phyloP scores from a whole-genome alignment of 768 basidiomycete genomes.

The Tulasnella sp. region DNA sequence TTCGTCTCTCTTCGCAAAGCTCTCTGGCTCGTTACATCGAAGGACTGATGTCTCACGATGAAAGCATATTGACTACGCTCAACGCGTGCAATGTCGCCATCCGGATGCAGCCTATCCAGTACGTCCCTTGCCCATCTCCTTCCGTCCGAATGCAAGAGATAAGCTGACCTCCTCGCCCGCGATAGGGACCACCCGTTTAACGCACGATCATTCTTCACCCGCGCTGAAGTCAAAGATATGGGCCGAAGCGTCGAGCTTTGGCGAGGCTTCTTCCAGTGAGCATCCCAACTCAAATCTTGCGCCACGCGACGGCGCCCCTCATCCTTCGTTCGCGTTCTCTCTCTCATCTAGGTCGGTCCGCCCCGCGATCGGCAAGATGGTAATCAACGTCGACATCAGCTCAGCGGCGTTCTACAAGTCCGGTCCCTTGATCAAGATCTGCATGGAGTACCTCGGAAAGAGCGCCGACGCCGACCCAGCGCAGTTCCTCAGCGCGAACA shows the following conservation, averaged over 20 bases:
- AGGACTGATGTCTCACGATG: constrained; percentile 58
- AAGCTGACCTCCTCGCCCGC: not conserved
- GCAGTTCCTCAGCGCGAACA: constrained; percentile 21
- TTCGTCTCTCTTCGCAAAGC: constrained; percentile 26
- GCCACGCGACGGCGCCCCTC: not conserved
- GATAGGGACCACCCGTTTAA: constrained; percentile 50
- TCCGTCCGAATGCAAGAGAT: not conserved
- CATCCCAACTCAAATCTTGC: not conserved
- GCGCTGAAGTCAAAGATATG: constrained; percentile 36
- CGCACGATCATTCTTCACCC: constrained; percentile 61
- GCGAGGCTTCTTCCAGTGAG: constrained; percentile 65
- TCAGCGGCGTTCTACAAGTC: constrained; percentile 56
- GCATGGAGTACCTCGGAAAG: constrained; percentile 40
- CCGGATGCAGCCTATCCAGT: constrained; percentile 56
- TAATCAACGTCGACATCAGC: constrained; percentile 68
- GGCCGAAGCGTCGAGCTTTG: constrained; percentile 54
- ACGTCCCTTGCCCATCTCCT: not conserved
- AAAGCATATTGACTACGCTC: constrained; percentile 53
- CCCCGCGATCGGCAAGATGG: constrained; percentile 48
- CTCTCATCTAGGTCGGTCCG: constrained; percentile 37
- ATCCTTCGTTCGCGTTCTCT: not conserved
- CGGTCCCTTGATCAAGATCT: constrained; percentile 47
- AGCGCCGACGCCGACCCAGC: constrained; percentile 24
- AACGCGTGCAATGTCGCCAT: constrained; percentile 56
- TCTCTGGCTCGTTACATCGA: constrained; percentile 50